Base-by-base conservation (phyloP, 23 red algal genomes). In the Gracilaria gracilis region DNA sequence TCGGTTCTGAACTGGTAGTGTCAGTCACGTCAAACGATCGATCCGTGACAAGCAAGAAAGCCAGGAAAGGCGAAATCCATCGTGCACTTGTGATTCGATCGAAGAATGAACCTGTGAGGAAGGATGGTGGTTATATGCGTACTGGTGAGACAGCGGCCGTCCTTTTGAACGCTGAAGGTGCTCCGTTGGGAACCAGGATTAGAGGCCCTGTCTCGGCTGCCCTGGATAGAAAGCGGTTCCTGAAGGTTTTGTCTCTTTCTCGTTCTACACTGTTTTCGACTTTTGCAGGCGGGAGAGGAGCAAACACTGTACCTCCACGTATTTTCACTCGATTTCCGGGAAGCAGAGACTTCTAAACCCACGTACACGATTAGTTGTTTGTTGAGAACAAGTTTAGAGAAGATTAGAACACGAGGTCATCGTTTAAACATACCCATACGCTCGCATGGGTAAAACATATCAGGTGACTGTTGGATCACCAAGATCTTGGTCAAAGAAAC, bases 231-330 rank as follows among this genome's bases (percentile, higher is more conserved):
- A 83, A 90, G 27, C 71, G 86, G 14, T 89, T 90, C 28, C 57
- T 95, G 9, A 95, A 95, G 67, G 88, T 95, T 28, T 37, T 95
- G 17, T 84, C 65, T 58, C 77, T 95, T 17, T 86, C 93, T 46
- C 85, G 78, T 0, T 76, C 76, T 24, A 88, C 40, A 20, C 61
- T 94, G 34, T 92, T 76, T 64, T 92, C 89, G 29, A 92, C 89
- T 25, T 49, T 84, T 17, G 89, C 89, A 25, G 38, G 23, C 50
- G n/a, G 23, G 31, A 50, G 2, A 5, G 9, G 42, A 77, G 28
- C 27, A n/a, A 34, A 9, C 21, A 14, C 8, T 15, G 3, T 20
- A 25, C 9, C 20, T 0, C 27, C 38, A 0, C 9, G 72, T 50
- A 25, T 77, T 77, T 31, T 46, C 34, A 77, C 72, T 33, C 72